These are phyloP conservation scores for Botrytis elliptica DNA, from an alignment of 2,329 filamentous ascomycete species.

Conservation along the genomic window DNA sequence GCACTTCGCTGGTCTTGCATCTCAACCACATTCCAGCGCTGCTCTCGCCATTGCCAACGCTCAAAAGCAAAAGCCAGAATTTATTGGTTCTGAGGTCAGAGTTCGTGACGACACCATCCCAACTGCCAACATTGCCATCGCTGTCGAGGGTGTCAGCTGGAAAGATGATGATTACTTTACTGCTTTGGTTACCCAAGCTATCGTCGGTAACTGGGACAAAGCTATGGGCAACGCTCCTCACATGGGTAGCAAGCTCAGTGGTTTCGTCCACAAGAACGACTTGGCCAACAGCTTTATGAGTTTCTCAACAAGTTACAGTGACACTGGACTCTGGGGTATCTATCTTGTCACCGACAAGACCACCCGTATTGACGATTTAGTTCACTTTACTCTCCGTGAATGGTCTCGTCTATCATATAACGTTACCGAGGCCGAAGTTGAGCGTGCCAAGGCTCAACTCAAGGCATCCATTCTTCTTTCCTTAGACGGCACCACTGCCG, in stretches of 20 bases:
- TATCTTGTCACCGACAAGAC: constrained; percentile 93
- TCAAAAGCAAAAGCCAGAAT: constrained; percentile 85
- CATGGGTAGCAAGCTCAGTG: constrained; percentile 97
- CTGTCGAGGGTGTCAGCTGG: constrained; percentile 99
- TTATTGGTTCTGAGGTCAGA: constrained; percentile 93
- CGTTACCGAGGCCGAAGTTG: constrained; percentile 86
- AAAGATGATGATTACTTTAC: constrained; percentile 99
- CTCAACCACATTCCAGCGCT: constrained; percentile 71
- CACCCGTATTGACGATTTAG: constrained; percentile 85
- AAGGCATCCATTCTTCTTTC: constrained; percentile 98
- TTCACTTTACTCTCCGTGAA: constrained; percentile 97
- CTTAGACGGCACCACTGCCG: constrained; percentile 93
- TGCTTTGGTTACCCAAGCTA: constrained; percentile 93
- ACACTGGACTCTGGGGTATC: constrained; percentile 99
- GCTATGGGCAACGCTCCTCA: constrained; percentile 96
- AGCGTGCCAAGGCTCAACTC: constrained; percentile 98
- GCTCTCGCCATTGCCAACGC: constrained; percentile 65
- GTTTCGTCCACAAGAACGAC: constrained; percentile 89
- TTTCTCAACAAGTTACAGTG: constrained; percentile 99
- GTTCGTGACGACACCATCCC: constrained; percentile 95
- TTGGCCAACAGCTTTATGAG: constrained; percentile 99
- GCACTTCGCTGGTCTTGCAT: constrained; percentile 81
- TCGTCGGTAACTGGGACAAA: constrained; percentile 99
- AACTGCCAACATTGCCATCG: constrained; percentile 96
- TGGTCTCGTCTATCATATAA: constrained; percentile 92